A percentile compares a stretch with the other conserved stretches of the same genome.
Evolutionary conservation across 805 yeast genomes (phyloP).

Genomic region (Zygotorulaspora florentina): DNA sequence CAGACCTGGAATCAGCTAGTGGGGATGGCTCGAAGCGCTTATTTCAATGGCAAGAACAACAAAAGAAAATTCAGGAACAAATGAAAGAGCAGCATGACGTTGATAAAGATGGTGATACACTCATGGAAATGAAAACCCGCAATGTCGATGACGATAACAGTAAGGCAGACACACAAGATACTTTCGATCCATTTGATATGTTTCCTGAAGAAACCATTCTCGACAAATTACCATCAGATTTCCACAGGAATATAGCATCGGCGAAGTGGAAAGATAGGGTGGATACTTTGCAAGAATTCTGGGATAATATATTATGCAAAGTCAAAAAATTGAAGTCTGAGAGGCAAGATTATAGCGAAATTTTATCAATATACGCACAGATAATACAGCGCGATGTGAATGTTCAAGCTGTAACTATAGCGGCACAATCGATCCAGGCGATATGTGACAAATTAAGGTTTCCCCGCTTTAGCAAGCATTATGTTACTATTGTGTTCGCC

Average conservation of each 20-base stretch:
- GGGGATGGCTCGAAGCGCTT: slow-evolving; percentile 6
- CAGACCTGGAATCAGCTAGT: slow-evolving; percentile 30
- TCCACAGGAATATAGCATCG: slow-evolving; percentile 51
- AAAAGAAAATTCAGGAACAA: slow-evolving; percentile 1
- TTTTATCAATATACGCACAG: slow-evolving; percentile 62
- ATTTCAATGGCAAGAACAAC: slow-evolving; percentile 18
- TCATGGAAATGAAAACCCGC: slow-evolving; percentile 20
- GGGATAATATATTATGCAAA: slow-evolving; percentile 43
- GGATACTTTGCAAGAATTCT: slow-evolving; percentile 67
- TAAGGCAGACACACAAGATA: slow-evolving; percentile 24
- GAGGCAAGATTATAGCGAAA: slow-evolving; percentile 58
- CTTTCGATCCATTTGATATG: slow-evolving; percentile 64
- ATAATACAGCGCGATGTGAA: slow-evolving; percentile 79
- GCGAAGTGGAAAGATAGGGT: slow-evolving; percentile 90
- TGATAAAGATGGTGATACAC: slow-evolving; percentile 40
- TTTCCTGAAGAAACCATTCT: slow-evolving; percentile 67
- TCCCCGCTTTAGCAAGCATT: slow-evolving; percentile 51
- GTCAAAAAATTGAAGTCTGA: slow-evolving; percentile 48
- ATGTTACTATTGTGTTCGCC: slow-evolving; percentile 42
- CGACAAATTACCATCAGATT: slow-evolving; percentile 60
- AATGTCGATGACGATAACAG: slow-evolving; percentile 5
- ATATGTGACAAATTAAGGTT: slow-evolving; percentile 64
- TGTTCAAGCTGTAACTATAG: slow-evolving; percentile 74
- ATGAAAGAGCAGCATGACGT: slow-evolving; percentile 7
- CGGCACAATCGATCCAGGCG: slow-evolving; percentile 60